Evolutionary conservation across 164 flowering plant genomes (phyloP).

Genomic region (Taxillus chinensis): DNA sequence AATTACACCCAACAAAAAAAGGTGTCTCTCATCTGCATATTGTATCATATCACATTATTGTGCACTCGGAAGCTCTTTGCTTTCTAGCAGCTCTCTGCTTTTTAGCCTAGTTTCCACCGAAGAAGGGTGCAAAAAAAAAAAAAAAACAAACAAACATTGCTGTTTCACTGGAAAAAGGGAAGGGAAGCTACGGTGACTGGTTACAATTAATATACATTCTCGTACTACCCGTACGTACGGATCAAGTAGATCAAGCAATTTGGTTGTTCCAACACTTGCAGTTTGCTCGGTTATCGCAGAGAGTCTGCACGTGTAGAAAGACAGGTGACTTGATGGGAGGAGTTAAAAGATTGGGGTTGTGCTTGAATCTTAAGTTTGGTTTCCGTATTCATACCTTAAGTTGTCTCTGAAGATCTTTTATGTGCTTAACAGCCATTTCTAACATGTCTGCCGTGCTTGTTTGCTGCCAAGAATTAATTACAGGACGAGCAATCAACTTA

Average conservation of each 20-base stretch:
- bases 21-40: too few species aligned
- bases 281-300: slow-evolving; percentile 35
- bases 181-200: background rate
- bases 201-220: too few species aligned
- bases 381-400: slow-evolving; percentile 26
- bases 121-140: too few species aligned
- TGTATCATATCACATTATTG: too few species aligned
- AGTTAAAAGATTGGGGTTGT: background rate
- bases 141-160: too few species aligned
- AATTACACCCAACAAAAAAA: too few species aligned
- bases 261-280: slow-evolving; percentile 39
- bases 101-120: too few species aligned
- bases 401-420: slow-evolving; percentile 52
- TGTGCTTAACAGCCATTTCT: slow-evolving; percentile 57
- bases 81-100: too few species aligned
- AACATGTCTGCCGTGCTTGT: slow-evolving; percentile 64
- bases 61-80: too few species aligned
- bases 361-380: background rate
- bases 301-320: slow-evolving; percentile 21
- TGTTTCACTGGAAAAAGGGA: background rate
- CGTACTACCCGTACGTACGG: slow-evolving; percentile 11
- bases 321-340: background rate
- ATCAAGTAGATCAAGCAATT: slow-evolving; percentile 12
- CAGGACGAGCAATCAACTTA: background rate
- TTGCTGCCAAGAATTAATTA: slow-evolving; percentile 47